A percentile compares a stretch with the other conserved stretches of the same genome.
Conservation (phyloP, 2,329 filamentous ascomycete genomes). For the Neocatenulostroma microsporum region DNA sequence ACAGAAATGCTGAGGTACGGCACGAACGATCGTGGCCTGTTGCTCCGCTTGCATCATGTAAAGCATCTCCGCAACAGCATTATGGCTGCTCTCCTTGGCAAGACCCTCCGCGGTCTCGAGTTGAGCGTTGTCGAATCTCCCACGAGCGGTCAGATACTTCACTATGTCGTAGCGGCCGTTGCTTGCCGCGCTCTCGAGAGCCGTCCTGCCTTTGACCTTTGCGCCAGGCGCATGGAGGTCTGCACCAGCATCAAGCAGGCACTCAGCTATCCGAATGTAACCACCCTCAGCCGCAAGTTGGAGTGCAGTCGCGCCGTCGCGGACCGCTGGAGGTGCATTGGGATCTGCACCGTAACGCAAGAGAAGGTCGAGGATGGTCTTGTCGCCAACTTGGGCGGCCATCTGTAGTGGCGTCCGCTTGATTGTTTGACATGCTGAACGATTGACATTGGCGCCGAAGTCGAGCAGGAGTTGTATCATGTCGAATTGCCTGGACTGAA, state of each 20-base stretch:
- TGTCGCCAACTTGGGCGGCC: neutral
- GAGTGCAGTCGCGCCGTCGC: neutral
- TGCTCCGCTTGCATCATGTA: neutral
- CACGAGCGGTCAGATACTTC: neutral
- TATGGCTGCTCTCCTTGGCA: neutral
- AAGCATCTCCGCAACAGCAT: neutral
- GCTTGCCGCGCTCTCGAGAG: neutral
- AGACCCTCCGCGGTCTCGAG: neutral
- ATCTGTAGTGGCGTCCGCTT: constrained; percentile 1
- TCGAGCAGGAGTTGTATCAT: neutral
- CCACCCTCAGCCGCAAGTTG: neutral
- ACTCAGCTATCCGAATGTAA: neutral
- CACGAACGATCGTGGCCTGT: too few species aligned
- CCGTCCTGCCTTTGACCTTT: neutral
- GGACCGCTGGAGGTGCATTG: neutral
- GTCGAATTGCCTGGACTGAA: neutral
- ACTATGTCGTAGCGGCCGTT: neutral
- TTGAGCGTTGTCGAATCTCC: neutral
- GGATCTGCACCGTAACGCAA: neutral
- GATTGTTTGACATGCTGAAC: neutral
- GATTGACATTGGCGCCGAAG: neutral
- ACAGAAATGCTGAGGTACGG: neutral
- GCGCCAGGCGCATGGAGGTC: neutral
- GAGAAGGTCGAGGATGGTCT: neutral
- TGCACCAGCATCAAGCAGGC: neutral